phyloP scores from a whole-genome alignment of 371 early-diverging fungal species.

The Mycotypha africana region DNA sequence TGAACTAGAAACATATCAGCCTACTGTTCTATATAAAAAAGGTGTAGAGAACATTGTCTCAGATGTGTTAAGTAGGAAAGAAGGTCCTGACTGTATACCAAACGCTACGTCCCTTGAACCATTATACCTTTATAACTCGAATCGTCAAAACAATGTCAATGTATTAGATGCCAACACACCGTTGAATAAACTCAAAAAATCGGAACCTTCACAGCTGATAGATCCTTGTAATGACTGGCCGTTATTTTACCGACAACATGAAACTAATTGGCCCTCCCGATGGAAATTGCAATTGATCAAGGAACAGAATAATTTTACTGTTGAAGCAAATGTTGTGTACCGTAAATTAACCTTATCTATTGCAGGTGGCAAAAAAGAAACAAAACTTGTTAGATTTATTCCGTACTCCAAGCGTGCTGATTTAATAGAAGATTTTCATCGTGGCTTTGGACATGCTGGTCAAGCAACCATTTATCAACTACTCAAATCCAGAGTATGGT shows the following conservation, averaged over 20 bases:
- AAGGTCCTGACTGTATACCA: slow-evolving; percentile 2
- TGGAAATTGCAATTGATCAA: neutral
- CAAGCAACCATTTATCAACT: neutral
- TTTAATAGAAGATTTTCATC: slow-evolving; percentile 1
- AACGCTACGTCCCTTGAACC: slow-evolving; percentile 10
- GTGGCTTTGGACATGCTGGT: slow-evolving; percentile 3
- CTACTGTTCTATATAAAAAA: slow-evolving; percentile 21
- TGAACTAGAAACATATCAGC: slow-evolving; percentile 22
- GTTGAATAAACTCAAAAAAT: neutral
- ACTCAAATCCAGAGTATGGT: slow-evolving; percentile 12
- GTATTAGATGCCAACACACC: neutral
- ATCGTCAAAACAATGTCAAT: too few relatives aligned
- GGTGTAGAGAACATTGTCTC: slow-evolving; percentile 23
- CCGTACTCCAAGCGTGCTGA: slow-evolving; percentile 6
- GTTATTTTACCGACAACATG: neutral
- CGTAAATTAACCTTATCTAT: neutral
- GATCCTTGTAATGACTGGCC: slow-evolving; percentile 24
- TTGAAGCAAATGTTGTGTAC: neutral
- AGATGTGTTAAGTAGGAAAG: slow-evolving; percentile 8
- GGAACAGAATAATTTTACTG: neutral
- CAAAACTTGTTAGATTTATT: neutral
- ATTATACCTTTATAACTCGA: slow-evolving; percentile 11
- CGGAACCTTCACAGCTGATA: too few relatives aligned
- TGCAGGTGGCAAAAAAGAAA: neutral
- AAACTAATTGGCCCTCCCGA: neutral